Percentiles rank a stretch among this genome's conserved stretches.
These are phyloP conservation scores for Aspergillus persii DNA, from an alignment of 2,329 filamentous ascomycete genomes.

Conservation along the genomic window DNA sequence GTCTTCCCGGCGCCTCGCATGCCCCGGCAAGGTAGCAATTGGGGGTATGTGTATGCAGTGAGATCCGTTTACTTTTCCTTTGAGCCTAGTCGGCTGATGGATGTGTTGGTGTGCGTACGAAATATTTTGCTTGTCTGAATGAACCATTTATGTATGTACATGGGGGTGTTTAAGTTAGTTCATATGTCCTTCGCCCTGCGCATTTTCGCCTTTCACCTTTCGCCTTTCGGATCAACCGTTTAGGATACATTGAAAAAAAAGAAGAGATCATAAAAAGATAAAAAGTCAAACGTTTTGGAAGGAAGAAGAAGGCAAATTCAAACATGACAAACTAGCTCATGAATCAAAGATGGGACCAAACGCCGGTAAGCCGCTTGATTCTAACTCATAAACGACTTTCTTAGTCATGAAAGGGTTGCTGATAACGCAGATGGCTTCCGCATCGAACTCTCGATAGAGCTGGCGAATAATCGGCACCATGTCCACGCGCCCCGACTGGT, in stretches of 20 bases:
- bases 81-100: background rate
- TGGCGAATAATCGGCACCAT: constrained; percentile 57
- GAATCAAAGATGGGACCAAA: constrained; percentile 76
- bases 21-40: background rate
- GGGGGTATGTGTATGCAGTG: background rate
- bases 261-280: background rate
- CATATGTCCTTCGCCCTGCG: background rate
- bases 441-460: constrained; percentile 46
- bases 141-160: background rate
- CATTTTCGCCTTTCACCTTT: background rate
- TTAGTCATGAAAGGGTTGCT: constrained; percentile 67
- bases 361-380: constrained; percentile 63
- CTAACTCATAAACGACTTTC: constrained; percentile 67
- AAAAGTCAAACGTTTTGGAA: background rate
- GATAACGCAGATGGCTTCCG: constrained; percentile 71
- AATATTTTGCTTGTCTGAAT: background rate
- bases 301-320: background rate
- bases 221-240: background rate
- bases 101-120: too few relatives aligned
- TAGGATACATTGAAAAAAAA: background rate
- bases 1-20: background rate
- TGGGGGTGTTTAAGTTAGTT: background rate
- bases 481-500: constrained; percentile 58
- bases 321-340: constrained; percentile 29
- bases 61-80: background rate